phyloP scores from a whole-genome alignment of 2,329 filamentous ascomycete species.

The Mycosphaerelloides madeirae region DNA sequence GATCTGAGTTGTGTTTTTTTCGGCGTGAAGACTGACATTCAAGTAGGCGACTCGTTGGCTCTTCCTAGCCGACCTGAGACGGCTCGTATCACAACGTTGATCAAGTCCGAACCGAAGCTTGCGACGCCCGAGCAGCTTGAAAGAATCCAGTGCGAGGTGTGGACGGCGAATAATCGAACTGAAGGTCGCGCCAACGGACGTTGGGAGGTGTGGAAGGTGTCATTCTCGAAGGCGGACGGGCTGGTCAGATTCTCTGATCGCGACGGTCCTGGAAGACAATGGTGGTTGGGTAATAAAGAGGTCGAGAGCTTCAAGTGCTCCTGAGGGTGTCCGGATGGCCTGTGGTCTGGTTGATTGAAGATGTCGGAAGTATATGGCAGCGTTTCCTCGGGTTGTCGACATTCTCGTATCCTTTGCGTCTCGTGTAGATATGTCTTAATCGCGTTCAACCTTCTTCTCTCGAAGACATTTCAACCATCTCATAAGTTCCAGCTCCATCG shows the following conservation, averaged over 20 bases:
- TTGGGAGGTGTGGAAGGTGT: slow-evolving; percentile 9
- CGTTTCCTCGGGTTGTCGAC: too few relatives aligned
- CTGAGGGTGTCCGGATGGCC: not conserved
- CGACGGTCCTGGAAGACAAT: slow-evolving; percentile 22
- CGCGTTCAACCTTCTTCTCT: slow-evolving; percentile 32
- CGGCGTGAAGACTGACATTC: not conserved
- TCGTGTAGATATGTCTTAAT: too few relatives aligned
- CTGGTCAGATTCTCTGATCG: slow-evolving; percentile 29
- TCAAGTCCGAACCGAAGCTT: slow-evolving; percentile 19
- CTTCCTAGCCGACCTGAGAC: slow-evolving; percentile 28
- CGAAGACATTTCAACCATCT: slow-evolving; percentile 43
- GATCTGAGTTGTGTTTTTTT: not conserved
- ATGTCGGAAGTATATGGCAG: too few relatives aligned
- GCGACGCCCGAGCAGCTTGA: slow-evolving; percentile 22
- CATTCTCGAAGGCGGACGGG: slow-evolving; percentile 31
- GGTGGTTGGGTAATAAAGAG: slow-evolving; percentile 30
- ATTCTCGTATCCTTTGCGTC: not conserved
- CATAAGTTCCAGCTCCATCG: slow-evolving; percentile 46
- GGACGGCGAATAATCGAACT: slow-evolving; percentile 10
- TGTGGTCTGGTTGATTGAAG: too few relatives aligned
- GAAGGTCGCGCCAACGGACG: slow-evolving; percentile 2
- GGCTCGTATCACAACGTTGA: slow-evolving; percentile 28
- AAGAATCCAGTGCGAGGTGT: slow-evolving; percentile 21
- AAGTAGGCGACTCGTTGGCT: slow-evolving; percentile 23
- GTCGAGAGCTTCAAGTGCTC: slow-evolving; percentile 35